phyloP scores from a whole-genome alignment of 2,329 filamentous ascomycete genomes.

The Beauveria rudraprayagi region DNA sequence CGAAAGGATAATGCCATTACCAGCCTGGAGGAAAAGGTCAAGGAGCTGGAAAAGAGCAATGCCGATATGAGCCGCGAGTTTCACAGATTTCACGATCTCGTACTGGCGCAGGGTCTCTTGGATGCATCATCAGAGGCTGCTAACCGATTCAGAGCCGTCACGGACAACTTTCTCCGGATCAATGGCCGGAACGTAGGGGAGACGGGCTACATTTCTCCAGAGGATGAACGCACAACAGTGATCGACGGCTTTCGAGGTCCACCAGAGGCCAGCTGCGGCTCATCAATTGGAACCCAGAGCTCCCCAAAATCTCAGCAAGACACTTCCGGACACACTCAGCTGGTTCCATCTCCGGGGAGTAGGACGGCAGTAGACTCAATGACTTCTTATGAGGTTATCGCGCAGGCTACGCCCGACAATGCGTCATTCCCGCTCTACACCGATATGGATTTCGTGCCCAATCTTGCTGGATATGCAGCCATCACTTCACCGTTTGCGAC shows the following conservation, averaged over 20 bases:
- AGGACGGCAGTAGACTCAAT: background rate
- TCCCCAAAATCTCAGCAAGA: constrained; percentile 5
- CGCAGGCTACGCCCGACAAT: constrained; percentile 43
- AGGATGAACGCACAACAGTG: constrained; percentile 8
- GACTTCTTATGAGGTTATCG: constrained; percentile 39
- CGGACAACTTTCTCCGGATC: constrained; percentile 49
- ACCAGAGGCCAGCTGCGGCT: background rate
- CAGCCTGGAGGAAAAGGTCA: constrained; percentile 61
- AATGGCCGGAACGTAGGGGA: constrained; percentile 37
- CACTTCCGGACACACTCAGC: constrained; percentile 1
- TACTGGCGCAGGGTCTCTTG: constrained; percentile 49
- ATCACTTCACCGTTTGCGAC: constrained; percentile 20
- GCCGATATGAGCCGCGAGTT: constrained; percentile 69
- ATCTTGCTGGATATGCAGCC: constrained; percentile 4
- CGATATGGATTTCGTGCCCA: constrained; percentile 18
- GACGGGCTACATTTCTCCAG: constrained; percentile 13
- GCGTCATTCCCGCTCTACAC: constrained; percentile 42
- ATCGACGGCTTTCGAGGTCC: background rate
- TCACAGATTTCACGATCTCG: constrained; percentile 55
- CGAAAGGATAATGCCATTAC: constrained; percentile 78
- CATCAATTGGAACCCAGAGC: constrained; percentile 2
- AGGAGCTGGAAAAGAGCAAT: constrained; percentile 59
- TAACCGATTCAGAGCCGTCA: constrained; percentile 47
- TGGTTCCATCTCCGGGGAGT: background rate
- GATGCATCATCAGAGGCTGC: constrained; percentile 49